Percentiles rank a stretch among this genome's conserved stretches.
Evolutionary conservation across 2,329 filamentous ascomycete genomes (phyloP).

Genomic region (Moelleriella libera): DNA sequence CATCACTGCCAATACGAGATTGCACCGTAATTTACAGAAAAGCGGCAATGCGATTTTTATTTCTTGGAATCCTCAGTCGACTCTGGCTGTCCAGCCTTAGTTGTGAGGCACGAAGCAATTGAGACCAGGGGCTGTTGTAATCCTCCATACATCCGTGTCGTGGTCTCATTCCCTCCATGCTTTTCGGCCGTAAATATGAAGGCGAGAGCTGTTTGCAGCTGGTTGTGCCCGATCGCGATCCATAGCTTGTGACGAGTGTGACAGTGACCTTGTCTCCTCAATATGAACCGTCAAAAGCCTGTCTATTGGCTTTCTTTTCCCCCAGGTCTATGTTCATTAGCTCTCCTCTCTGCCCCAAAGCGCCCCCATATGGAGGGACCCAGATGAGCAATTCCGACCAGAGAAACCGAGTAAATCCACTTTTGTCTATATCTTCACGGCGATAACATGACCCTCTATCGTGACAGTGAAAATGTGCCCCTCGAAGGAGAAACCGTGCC

Average conservation of each 20-base stretch:
- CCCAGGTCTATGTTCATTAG: conserved; percentile 17
- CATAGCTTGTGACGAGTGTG: too few species aligned
- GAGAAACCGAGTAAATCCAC: conserved; percentile 48
- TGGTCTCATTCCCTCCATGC: conserved; percentile 13
- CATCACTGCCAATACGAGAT: too few species aligned
- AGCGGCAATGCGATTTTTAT: conserved; percentile 12
- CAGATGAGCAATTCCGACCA: conserved; percentile 25
- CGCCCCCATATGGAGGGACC: conserved; percentile 8
- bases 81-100: conserved; percentile 17
- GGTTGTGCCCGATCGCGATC: too few species aligned
- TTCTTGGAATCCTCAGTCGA: conserved; percentile 25
- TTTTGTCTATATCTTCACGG: conserved; percentile 45
- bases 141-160: background rate
- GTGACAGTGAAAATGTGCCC: conserved; percentile 26
- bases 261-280: too few species aligned
- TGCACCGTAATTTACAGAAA: background rate
- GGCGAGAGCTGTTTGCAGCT: conserved; percentile 12
- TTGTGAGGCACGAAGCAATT: conserved; percentile 7
- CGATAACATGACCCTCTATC: conserved; percentile 31
- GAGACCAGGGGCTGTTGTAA: background rate
- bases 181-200: conserved; percentile 19
- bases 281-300: too few species aligned
- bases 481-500: conserved; percentile 14
- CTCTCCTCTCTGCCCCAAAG: conserved; percentile 17
- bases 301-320: conserved; percentile 10